Evolutionary conservation across 2,329 filamentous ascomycete genomes (phyloP), one percentile per base, ranked within the genome.

Genomic region (Curvularia hawaiiensis): DNA sequence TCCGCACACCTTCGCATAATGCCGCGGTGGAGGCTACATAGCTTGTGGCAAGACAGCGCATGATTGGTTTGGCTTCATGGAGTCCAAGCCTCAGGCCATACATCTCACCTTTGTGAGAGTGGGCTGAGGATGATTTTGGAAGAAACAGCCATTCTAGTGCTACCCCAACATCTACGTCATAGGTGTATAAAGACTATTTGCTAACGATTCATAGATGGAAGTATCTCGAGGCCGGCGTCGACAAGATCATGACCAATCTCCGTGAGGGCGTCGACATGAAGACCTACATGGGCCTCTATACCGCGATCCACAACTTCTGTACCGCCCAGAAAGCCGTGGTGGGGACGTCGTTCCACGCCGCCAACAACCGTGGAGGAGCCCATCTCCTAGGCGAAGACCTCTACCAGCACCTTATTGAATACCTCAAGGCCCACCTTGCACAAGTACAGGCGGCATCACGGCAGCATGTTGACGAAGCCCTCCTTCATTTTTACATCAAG

Each of bases 241-340:
- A 92, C 64, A 91, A 89, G 75, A 96, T 99, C 73, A 98, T 99
- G 94, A 86, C 87, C 67, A 90, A 96, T 72, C 84, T 98, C 28
- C 90, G 94, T 71, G 90, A 92, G 65, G 95, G 95, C 60, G 90
- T 99, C 79, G 93, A 97, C 72, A 92, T 98, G 88, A 87, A 90
- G 69, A 94, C 91, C 83, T 98, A 98, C 79, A 97, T 98, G 94
- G 92, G 91, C 55, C 88, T 97, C 59, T 98, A 98, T 79, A 97
- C 94, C 52, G 92, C 93, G 60, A 95, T 99, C 49, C 95, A 99
- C 80, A 97, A 99, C 81, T 99, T 99, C 78, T 99, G 95, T 78
- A 99, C 95, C 55, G 97, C 95, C 24, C 95, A 98, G 77, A 98
- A 98, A 77, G 92, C 92, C 1, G 88, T 93, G 44, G 85, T 86